Evolutionary conservation across 345 rosid species (phyloP).

Genomic region (Cardamine chenopodiifolia): DNA sequence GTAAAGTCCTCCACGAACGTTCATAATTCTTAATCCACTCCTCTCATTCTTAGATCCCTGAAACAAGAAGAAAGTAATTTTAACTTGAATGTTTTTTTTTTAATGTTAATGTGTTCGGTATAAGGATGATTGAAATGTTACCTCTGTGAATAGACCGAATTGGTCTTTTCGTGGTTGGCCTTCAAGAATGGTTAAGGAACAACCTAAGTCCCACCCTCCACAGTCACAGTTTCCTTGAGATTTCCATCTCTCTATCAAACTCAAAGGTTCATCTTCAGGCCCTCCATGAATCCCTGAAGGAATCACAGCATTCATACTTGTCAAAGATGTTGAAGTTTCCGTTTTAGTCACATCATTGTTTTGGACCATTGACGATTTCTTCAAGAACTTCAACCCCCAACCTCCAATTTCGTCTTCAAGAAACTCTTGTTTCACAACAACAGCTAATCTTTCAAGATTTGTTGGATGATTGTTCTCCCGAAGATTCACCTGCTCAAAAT

Average conservation of each 20-base stretch:
- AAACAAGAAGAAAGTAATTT: constrained; percentile 8
- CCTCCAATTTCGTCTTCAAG: constrained; percentile 54
- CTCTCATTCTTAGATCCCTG: constrained; percentile 55
- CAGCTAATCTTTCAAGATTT: constrained; percentile 68
- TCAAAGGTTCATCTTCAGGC: constrained; percentile 70
- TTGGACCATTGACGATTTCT: constrained; percentile 42
- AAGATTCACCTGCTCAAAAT: constrained; percentile 37
- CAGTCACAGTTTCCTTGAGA: constrained; percentile 88
- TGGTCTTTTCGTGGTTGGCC: constrained; percentile 45
- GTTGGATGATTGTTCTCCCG: constrained; percentile 53
- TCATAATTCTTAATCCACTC: constrained; percentile 54
- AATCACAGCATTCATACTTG: constrained; percentile 65
- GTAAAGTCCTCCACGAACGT: constrained; percentile 55
- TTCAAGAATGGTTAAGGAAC: constrained; percentile 64
- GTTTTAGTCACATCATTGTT: constrained; percentile 27
- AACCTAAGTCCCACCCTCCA: constrained; percentile 93
- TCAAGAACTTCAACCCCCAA: constrained; percentile 88
- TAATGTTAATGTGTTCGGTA: no score
- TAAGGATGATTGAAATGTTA: neutral
- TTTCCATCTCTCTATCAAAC: constrained; percentile 78
- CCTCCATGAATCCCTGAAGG: constrained; percentile 76
- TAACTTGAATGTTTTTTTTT: neutral
- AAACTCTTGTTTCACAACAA: constrained; percentile 58
- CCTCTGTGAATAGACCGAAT: constrained; percentile 49
- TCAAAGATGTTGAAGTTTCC: constrained; percentile 41